Evolutionary conservation across 345 rosid species (phyloP).

Genomic region (Mallotus nudiflorus): DNA sequence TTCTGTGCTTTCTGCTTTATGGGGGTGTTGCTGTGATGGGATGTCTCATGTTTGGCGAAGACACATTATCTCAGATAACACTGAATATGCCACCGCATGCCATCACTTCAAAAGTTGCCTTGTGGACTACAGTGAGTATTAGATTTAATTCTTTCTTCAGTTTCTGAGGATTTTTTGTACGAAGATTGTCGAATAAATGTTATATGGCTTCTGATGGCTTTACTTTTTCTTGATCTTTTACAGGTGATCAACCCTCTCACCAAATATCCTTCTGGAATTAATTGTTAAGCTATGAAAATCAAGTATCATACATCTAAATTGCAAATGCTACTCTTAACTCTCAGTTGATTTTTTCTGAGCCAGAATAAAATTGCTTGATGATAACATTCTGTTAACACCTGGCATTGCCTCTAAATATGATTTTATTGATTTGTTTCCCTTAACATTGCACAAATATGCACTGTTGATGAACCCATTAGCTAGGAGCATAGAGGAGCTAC

Average conservation of each 20-base stretch:
- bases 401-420: background rate
- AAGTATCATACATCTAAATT: background rate
- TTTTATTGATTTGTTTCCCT: conserved; percentile 21
- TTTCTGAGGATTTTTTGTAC: background rate
- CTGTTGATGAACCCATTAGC: conserved; percentile 84
- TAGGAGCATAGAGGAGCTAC: conserved; percentile 85
- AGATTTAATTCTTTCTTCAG: background rate
- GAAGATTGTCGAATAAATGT: background rate
- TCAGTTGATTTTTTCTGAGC: background rate
- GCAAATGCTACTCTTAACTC: background rate
- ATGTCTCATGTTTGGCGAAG: conserved; percentile 79
- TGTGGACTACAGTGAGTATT: conserved; percentile 82
- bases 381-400: too few relatives aligned
- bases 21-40: conserved; percentile 86
- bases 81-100: conserved; percentile 72
- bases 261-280: conserved; percentile 61
- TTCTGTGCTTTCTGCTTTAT: conserved; percentile 56
- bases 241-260: conserved; percentile 95
- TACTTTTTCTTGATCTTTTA: conserved; percentile 6
- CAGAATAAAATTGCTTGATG: too few relatives aligned
- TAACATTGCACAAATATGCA: conserved; percentile 53
- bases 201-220: conserved; percentile 23
- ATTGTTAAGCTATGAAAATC: background rate
- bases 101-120: conserved; percentile 62
- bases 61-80: conserved; percentile 85